Evolutionary conservation across 2,329 filamentous ascomycete species (phyloP).

Genomic region (Trichophyton verrucosum): DNA sequence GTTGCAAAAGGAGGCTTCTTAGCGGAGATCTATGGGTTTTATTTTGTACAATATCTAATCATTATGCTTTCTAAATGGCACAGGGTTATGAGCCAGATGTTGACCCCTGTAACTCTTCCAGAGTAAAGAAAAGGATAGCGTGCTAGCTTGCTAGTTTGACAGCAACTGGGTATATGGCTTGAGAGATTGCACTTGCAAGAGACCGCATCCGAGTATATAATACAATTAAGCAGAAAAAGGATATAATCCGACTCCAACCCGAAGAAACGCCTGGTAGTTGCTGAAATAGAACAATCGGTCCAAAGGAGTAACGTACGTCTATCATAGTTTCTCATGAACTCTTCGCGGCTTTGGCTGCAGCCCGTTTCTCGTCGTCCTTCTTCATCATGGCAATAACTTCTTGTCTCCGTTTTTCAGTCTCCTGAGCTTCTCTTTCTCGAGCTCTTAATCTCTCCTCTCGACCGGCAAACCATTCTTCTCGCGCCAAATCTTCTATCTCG

Average conservation of each 20-base stretch:
- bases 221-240: conserved; percentile 12
- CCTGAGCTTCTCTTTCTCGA: conserved; percentile 48
- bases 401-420: conserved; percentile 28
- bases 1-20: neutral
- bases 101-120: conserved; percentile 6
- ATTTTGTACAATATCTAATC: conserved; percentile 11
- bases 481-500: conserved; percentile 71
- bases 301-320: neutral
- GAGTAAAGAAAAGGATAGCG: conserved; percentile 4
- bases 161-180: neutral
- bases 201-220: conserved; percentile 10
- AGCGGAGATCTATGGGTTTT: conserved; percentile 12
- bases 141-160: neutral
- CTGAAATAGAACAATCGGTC: conserved; percentile 5
- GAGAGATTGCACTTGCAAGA: neutral
- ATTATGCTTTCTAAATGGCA: conserved; percentile 3
- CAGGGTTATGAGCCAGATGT: neutral
- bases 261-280: neutral
- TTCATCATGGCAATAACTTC: conserved; percentile 33
- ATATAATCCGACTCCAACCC: neutral
- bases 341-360: conserved; percentile 9
- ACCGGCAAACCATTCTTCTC: conserved; percentile 84
- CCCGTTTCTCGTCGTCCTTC: conserved; percentile 21
- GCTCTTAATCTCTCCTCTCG: conserved; percentile 58
- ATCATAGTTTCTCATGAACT: conserved; percentile 9